A percentile compares a stretch with the other conserved stretches of the same genome.
Conservation (phyloP, 140 eudicot species). For the Ambrosia hybrid region DNA sequence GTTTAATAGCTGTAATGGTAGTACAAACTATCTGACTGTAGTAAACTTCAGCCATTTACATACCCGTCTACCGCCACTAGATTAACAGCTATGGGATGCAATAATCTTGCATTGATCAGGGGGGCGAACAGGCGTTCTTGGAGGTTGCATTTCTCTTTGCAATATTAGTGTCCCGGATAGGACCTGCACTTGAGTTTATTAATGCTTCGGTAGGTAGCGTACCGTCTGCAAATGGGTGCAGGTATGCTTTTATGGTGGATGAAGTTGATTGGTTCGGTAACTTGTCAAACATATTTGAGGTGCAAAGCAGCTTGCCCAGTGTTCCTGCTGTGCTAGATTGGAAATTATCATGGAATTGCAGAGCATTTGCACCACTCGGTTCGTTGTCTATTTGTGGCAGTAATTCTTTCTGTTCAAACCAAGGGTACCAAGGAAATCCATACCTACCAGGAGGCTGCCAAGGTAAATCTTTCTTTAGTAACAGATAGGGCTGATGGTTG, state of each 20-base stretch:
- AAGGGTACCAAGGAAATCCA: slow-evolving; percentile 21
- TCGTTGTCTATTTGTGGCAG: slow-evolving; percentile 1
- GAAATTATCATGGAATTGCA: slow-evolving; percentile 18
- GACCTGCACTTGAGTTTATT: slow-evolving; percentile 7
- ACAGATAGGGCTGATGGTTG: no score
- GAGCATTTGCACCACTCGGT: slow-evolving; percentile 3
- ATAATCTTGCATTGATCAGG: slow-evolving; percentile 3
- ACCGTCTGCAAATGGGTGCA: neutral
- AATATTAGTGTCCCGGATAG: neutral
- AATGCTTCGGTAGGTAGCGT: slow-evolving; percentile 8
- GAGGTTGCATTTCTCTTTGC: slow-evolving; percentile 12
- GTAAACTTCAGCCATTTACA: slow-evolving; percentile 4
- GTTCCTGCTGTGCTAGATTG: neutral
- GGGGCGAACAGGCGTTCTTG: neutral
- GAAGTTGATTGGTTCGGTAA: slow-evolving; percentile 30
- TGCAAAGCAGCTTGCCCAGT: slow-evolving; percentile 14
- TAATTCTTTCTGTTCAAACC: slow-evolving; percentile 10
- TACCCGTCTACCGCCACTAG: slow-evolving; percentile 8
- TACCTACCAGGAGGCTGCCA: slow-evolving; percentile 6
- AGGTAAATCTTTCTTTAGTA: neutral
- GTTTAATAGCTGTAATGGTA: neutral
- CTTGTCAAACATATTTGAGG: slow-evolving; percentile 22
- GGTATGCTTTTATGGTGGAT: slow-evolving; percentile 12
- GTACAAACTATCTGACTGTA: neutral
- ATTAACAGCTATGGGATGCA: slow-evolving; percentile 12